Conservation (phyloP, 805 yeast genomes). For the Lipomyces mesembrius region DNA sequence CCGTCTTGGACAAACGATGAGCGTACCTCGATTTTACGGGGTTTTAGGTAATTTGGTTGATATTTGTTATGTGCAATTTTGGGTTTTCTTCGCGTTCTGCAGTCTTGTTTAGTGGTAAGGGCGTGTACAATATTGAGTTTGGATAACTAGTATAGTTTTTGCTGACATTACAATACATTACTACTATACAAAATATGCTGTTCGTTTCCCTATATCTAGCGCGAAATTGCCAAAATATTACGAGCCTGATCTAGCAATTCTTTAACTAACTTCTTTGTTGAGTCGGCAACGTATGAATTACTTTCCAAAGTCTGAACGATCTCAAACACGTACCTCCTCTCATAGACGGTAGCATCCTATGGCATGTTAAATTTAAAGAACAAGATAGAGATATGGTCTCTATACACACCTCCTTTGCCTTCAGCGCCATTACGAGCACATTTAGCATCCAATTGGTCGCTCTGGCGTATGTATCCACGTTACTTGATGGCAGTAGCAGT, state of each 20-base stretch:
- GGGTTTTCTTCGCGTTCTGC: not conserved
- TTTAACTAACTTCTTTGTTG: conserved; percentile 16
- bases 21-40: not conserved
- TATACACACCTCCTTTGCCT: conserved; percentile 13
- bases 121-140: not conserved
- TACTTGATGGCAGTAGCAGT: conserved; percentile 15
- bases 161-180: not conserved
- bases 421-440: conserved; percentile 15
- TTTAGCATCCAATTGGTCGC: conserved; percentile 26
- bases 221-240: not conserved
- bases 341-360: conserved; percentile 19
- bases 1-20: not conserved
- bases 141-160: not conserved
- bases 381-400: not conserved
- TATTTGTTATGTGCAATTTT: not conserved
- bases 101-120: not conserved
- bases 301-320: conserved; percentile 20
- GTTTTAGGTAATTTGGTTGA: not conserved
- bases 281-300: conserved; percentile 14
- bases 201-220: too few species aligned
- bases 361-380: not conserved
- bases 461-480: conserved; percentile 17
- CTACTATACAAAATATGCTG: not conserved
- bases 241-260: conserved; percentile 14
- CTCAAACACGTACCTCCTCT: conserved; percentile 20